These are phyloP conservation scores for Athelia sp. DNA, from an alignment of 1,284 basidiomycete genomes.

Conservation along the genomic window DNA sequence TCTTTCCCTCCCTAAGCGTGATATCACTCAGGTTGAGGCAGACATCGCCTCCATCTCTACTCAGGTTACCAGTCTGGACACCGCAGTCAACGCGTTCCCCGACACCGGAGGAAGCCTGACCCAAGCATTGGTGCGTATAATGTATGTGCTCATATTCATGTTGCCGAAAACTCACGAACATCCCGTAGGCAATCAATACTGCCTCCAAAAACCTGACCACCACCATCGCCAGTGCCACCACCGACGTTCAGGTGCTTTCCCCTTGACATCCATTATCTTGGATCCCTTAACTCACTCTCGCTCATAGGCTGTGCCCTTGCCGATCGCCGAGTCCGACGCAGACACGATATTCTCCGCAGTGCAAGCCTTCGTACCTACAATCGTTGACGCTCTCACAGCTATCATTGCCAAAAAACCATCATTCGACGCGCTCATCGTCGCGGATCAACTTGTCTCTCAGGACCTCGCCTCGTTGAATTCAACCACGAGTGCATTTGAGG, in stretches of 20 bases:
- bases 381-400: no score
- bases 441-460: no score
- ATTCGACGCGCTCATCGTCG: no score
- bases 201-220: constrained; percentile 17
- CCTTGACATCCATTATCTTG: no score
- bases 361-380: no score
- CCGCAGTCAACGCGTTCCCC: constrained; percentile 24
- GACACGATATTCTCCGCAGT: no score
- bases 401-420: no score
- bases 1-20: constrained; percentile 11
- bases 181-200: constrained; percentile 24
- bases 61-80: constrained; percentile 24
- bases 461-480: no score
- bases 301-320: no score
- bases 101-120: constrained; percentile 21
- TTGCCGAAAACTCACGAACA: neutral
- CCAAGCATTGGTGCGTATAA: constrained; percentile 21
- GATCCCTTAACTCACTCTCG: no score
- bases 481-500: no score
- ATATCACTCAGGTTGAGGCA: constrained; percentile 21
- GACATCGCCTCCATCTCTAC: constrained; percentile 24
- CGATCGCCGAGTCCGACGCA: no score
- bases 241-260: constrained; percentile 18
- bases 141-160: neutral
- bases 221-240: constrained; percentile 21